Evolutionary conservation across 768 basidiomycete species (phyloP).

Genomic region (Boletus pseudopeckii): DNA sequence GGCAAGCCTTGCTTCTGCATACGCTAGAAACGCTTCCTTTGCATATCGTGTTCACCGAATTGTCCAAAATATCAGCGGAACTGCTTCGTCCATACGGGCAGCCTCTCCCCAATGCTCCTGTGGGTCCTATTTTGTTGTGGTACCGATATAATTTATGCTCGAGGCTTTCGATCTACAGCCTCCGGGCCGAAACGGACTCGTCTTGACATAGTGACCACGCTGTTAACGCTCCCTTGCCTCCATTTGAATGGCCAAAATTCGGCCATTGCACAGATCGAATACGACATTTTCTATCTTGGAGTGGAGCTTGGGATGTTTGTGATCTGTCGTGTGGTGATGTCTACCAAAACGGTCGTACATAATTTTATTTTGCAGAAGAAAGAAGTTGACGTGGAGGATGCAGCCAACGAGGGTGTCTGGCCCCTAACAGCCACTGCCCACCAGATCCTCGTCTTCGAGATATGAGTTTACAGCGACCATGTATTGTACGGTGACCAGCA

Average conservation of each 20-base stretch:
- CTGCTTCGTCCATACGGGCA: not conserved
- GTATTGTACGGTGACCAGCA: not conserved
- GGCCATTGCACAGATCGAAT: constrained; percentile 16
- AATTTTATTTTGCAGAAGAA: constrained; percentile 31
- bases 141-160: not conserved
- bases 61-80: not conserved
- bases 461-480: constrained; percentile 3
- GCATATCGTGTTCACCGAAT: constrained; percentile 25
- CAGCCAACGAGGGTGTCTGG: constrained; percentile 28
- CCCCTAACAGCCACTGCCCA: constrained; percentile 28
- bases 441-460: constrained; percentile 31
- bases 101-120: constrained; percentile 9
- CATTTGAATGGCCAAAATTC: constrained; percentile 13
- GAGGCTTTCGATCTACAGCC: constrained; percentile 7
- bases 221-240: constrained; percentile 27
- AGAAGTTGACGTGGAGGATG: constrained; percentile 30
- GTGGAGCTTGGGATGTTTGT: constrained; percentile 26
- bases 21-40: constrained; percentile 30
- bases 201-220: constrained; percentile 25
- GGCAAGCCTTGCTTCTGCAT: constrained; percentile 32
- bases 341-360: constrained; percentile 23
- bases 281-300: constrained; percentile 33
- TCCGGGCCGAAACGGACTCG: constrained; percentile 20
- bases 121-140: constrained; percentile 9
- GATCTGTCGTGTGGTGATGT: constrained; percentile 18